A percentile compares a stretch with the other conserved stretches of the same genome.
Evolutionary conservation across 305 asterid genomes (phyloP).

Genomic region (Fraxinus sp.): DNA sequence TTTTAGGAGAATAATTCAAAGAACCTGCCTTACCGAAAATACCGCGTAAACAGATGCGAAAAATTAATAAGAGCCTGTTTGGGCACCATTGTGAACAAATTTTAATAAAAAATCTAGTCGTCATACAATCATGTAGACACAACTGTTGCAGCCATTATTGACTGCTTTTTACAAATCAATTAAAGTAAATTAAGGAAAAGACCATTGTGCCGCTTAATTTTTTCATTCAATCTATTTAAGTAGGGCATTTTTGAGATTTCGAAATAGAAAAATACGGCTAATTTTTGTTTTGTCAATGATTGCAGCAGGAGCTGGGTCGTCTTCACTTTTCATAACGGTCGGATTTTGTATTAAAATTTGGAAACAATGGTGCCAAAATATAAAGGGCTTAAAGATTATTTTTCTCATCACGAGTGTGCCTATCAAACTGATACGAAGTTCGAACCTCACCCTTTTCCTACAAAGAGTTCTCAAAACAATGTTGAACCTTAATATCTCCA

Average conservation of each 20-base stretch:
- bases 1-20: neutral
- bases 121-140: too few species aligned
- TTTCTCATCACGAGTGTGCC: neutral
- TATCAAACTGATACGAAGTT: neutral
- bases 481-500: conserved; percentile 24
- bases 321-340: too few species aligned
- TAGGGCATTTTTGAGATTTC: neutral
- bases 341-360: too few species aligned
- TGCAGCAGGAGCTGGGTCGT: too few species aligned
- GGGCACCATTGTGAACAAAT: neutral
- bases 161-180: neutral
- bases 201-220: neutral
- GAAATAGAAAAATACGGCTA: neutral
- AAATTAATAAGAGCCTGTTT: neutral
- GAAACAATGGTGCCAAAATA: too few species aligned
- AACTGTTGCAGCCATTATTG: too few species aligned
- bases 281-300: too few species aligned
- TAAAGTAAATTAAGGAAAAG: neutral
- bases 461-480: conserved; percentile 16
- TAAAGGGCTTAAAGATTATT: too few species aligned
- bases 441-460: neutral
- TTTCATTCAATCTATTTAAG: neutral
- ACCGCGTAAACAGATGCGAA: neutral
- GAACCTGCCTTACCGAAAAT: neutral
- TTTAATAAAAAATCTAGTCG: too few species aligned